Evolutionary conservation across 306 rosid species (phyloP).

Genomic region (Castanea crenata): DNA sequence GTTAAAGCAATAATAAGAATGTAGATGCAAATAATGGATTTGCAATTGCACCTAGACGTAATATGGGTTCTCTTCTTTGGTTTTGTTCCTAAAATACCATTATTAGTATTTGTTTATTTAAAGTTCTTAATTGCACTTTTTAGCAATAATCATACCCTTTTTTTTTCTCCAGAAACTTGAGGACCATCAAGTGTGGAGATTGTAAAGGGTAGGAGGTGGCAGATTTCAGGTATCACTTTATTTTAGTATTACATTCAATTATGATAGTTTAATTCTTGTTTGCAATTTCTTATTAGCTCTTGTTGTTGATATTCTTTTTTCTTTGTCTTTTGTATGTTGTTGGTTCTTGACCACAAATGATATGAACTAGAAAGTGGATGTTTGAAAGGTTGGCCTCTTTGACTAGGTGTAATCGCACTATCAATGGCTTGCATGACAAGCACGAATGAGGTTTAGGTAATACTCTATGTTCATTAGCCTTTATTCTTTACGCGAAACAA

Average conservation of each 20-base stretch:
- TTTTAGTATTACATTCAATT: background rate
- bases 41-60: constrained; percentile 7
- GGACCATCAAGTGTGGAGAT: constrained; percentile 47
- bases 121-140: background rate
- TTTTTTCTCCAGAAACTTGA: constrained; percentile 26
- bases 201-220: constrained; percentile 33
- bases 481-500: constrained; percentile 26
- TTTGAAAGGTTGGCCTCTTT: constrained; percentile 14
- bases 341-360: constrained; percentile 6
- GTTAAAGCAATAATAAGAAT: background rate
- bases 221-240: constrained; percentile 18
- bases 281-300: background rate
- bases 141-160: background rate
- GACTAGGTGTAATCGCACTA: constrained; percentile 48
- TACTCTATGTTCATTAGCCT: constrained; percentile 18
- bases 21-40: background rate
- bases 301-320: background rate
- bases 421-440: constrained; percentile 55
- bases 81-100: background rate
- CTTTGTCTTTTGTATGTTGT: background rate
- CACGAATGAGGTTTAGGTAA: constrained; percentile 26
- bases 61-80: background rate
- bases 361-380: constrained; percentile 25
- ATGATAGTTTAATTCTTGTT: background rate
- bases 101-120: background rate